Evolutionary conservation across 2,329 filamentous ascomycete genomes (phyloP).

Genomic region (Pseudocercospora eumusae): DNA sequence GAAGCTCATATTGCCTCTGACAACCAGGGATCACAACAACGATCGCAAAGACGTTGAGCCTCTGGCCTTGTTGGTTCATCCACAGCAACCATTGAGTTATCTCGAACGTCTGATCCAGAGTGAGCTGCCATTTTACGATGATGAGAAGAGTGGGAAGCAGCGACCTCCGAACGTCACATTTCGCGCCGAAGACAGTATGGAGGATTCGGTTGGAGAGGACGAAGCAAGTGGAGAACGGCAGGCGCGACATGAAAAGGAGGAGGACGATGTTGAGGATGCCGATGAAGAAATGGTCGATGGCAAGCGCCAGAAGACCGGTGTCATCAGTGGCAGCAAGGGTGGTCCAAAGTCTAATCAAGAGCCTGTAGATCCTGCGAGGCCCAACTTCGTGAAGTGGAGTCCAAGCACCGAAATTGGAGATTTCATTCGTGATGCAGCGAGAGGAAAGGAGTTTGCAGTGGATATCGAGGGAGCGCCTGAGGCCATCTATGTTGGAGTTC

Average conservation of each 20-base stretch:
- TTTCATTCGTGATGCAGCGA: constrained; percentile 86
- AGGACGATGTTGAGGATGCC: constrained; percentile 41
- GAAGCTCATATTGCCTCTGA: constrained; percentile 77
- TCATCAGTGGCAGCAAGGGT: constrained; percentile 35
- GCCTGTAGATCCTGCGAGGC: constrained; percentile 44
- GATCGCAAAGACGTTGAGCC: constrained; percentile 76
- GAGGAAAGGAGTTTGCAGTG: constrained; percentile 80
- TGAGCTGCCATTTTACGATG: constrained; percentile 66
- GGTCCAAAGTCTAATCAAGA: constrained; percentile 46
- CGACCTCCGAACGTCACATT: constrained; percentile 76
- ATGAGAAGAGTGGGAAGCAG: constrained; percentile 61
- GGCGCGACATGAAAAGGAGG: constrained; percentile 36
- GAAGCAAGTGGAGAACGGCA: constrained; percentile 20
- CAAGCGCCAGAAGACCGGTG: constrained; percentile 50
- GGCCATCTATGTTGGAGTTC: constrained; percentile 76
- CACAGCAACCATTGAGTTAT: constrained; percentile 87
- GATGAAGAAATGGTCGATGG: constrained; percentile 56
- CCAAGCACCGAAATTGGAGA: constrained; percentile 87
- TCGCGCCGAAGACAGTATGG: constrained; percentile 72
- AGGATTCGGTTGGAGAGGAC: constrained; percentile 51
- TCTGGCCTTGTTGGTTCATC: constrained; percentile 80
- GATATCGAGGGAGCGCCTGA: constrained; percentile 70
- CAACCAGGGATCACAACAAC: constrained; percentile 59
- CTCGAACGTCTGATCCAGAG: constrained; percentile 86
- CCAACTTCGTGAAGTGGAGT: constrained; percentile 82